A percentile compares a stretch with the other conserved stretches of the same genome.
phyloP scores from a whole-genome alignment of 225 moss, liverwort and hornwort genomes.

The Physcomitrellopsis africana region DNA sequence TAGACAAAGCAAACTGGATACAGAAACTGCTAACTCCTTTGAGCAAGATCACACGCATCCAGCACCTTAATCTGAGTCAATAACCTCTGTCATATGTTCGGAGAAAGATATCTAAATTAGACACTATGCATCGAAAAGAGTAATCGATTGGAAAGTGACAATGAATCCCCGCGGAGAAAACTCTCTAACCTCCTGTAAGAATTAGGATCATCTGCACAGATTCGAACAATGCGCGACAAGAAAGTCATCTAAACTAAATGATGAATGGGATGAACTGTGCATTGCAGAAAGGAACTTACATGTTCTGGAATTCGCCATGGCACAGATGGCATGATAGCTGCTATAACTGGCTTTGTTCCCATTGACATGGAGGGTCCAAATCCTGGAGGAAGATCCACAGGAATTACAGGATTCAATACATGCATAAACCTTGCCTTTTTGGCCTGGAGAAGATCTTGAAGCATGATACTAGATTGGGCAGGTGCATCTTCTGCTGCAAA shows the following conservation, averaged over 20 bases:
- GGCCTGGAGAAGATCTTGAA: slow-evolving; percentile 83
- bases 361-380: slow-evolving; percentile 66
- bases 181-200: neutral
- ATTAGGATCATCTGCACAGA: slow-evolving; percentile 19
- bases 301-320: slow-evolving; percentile 73
- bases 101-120: too few species aligned
- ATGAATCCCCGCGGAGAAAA: neutral
- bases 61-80: too few species aligned
- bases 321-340: slow-evolving; percentile 64
- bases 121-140: too few species aligned
- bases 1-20: too few species aligned
- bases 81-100: too few species aligned
- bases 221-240: neutral
- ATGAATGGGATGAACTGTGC: too few species aligned
- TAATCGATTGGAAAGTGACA: neutral
- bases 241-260: neutral
- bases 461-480: slow-evolving; percentile 53
- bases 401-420: slow-evolving; percentile 49
- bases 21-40: too few species aligned
- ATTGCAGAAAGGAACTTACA: slow-evolving; percentile 51
- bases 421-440: slow-evolving; percentile 91
- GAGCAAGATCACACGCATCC: too few species aligned
- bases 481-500: slow-evolving; percentile 95
- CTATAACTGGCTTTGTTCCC: slow-evolving; percentile 58
- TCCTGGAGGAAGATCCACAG: slow-evolving; percentile 81